phyloP scores from a whole-genome alignment of 2,329 filamentous ascomycete genomes.

The Trichoderma guizhouense region DNA sequence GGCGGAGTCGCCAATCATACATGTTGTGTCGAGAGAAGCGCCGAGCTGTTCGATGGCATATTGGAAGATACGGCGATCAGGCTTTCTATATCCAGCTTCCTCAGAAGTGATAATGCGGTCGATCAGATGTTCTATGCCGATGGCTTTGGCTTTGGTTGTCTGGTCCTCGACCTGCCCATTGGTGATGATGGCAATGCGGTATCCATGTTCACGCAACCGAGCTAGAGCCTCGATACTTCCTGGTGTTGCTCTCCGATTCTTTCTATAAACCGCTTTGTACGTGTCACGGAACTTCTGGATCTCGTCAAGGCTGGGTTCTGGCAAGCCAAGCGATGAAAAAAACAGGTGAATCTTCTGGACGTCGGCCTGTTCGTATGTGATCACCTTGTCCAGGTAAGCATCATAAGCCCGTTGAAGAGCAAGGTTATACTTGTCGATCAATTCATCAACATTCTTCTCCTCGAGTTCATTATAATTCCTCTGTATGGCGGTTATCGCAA shows the following conservation, averaged over 20 bases:
- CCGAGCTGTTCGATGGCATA: background rate
- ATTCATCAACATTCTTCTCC: background rate
- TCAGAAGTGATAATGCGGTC: background rate
- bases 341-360: background rate
- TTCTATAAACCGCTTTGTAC: background rate
- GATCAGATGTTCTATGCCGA: background rate
- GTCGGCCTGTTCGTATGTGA: background rate
- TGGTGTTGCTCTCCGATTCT: background rate
- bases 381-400: background rate
- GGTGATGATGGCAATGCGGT: background rate
- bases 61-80: background rate
- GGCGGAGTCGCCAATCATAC: background rate
- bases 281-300: background rate
- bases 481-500: background rate
- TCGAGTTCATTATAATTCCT: background rate
- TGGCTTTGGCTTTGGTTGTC: background rate
- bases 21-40: background rate
- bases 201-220: background rate
- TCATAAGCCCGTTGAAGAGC: background rate
- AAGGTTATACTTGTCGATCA: background rate
- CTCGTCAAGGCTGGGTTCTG: background rate
- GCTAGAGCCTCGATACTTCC: background rate
- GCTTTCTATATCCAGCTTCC: background rate
- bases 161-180: background rate
- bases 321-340: background rate